Percentiles rank a stretch among this genome's conserved stretches.
phyloP scores from a whole-genome alignment of 2,329 filamentous ascomycete genomes.

The Fusarium nurragi region DNA sequence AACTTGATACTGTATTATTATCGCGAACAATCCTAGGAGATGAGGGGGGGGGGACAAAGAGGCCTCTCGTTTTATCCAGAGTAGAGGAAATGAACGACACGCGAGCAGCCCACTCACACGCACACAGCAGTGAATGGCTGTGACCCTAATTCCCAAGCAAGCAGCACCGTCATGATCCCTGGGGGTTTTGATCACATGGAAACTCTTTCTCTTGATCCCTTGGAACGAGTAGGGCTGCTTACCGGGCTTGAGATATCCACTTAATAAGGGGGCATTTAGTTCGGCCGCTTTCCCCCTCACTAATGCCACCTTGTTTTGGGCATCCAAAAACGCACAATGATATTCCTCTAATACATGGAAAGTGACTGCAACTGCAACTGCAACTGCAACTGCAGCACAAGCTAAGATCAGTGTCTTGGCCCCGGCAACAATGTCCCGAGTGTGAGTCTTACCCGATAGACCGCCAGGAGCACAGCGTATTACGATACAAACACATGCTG shows the following conservation, averaged over 20 bases:
- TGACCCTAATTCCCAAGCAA: constrained; percentile 1
- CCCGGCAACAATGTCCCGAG: constrained; percentile 32
- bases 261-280: constrained; percentile 37
- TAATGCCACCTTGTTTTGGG: constrained; percentile 46
- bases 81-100: constrained; percentile 26
- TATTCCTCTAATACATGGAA: constrained; percentile 2
- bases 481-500: background rate
- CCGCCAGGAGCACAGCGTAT: constrained; percentile 10
- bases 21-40: background rate
- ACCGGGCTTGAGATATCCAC: constrained; percentile 31
- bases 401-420: constrained; percentile 22
- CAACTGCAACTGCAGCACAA: background rate
- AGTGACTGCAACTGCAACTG: too few species aligned
- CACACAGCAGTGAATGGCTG: background rate
- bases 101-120: constrained; percentile 33
- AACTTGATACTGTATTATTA: background rate
- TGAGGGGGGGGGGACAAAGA: constrained; percentile 20
- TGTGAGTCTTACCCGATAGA: constrained; percentile 26
- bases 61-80: constrained; percentile 26
- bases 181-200: constrained; percentile 35
- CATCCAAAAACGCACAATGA: constrained; percentile 23
- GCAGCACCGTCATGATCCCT: constrained; percentile 25
- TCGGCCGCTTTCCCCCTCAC: constrained; percentile 36
- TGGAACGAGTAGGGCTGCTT: constrained; percentile 31
- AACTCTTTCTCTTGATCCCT: constrained; percentile 24